Evolutionary conservation across 1,284 basidiomycete species (phyloP), one percentile per base, ranked within the genome.

Genomic region (Schizophyllum commune): DNA sequence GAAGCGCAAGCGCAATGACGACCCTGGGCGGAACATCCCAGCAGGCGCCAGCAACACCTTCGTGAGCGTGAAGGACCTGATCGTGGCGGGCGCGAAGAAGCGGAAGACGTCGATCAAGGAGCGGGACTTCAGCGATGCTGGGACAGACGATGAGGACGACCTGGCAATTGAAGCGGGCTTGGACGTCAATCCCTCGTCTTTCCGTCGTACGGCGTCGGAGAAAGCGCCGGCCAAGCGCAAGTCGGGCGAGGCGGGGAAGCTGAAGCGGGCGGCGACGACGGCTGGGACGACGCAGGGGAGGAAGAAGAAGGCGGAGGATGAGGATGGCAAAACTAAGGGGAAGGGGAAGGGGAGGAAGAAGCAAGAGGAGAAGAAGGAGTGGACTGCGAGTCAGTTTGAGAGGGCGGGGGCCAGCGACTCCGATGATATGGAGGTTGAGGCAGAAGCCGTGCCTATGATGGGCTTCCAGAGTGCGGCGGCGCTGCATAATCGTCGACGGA

Each of bases 1-100:
- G 58, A 92, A 92, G 72, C 82, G 88, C 55, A 89, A 89, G 66
- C 79, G 90, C 47, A 84, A 88, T 66, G 83, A 86, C 60, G 83
- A 88, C 63, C 72, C 84, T 32, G 75, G 71, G 64, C 78, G 86
- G 65, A 89, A 90, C 68, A 82, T 92, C 54, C 89, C 89, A 55
- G 68, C 72, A 7, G 85, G 85, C 8, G 87, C 86, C 2, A 76
- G 76, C 62, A 81, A 76, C 4, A 83, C 83, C 1, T 91, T 91
- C 68, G 79, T 89, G 52, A 80, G 77, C 59, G 89, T 85, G 17
- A 79, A 79, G 3, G 78, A 86, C 52, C 74, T 91, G 59, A 65
- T 88, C 22, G 74, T 79, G 57, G 86, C 85, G 69, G 72, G 72
- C 52, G 71, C 73, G 21, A 81, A 78, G 66, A 81, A 78, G 68